Conservation (phyloP, 2,329 filamentous ascomycete genomes). For the Cytospora paraplurivora region DNA sequence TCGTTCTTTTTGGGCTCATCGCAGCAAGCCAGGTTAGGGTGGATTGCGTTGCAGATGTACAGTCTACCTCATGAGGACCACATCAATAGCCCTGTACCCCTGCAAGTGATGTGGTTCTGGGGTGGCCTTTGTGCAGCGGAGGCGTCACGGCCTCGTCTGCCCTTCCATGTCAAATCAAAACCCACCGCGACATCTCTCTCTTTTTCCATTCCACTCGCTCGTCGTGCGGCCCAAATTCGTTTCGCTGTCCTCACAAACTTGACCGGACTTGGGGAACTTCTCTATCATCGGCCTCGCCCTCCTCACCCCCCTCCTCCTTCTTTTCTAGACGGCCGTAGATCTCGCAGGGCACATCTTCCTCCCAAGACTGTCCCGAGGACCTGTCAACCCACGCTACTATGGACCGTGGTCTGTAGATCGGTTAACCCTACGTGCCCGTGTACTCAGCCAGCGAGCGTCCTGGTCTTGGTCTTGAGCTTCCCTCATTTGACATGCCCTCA, state of each 20-base stretch:
- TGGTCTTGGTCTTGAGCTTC: conserved; percentile 13
- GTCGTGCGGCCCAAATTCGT: conserved; percentile 2
- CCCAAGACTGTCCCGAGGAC: conserved; percentile 2
- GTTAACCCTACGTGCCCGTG: conserved; percentile 1
- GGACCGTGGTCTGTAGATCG: conserved; percentile 9
- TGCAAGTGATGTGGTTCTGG: conserved; percentile 15
- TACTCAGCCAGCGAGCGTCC: background rate
- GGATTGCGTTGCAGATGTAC: conserved; percentile 10
- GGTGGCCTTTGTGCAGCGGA: conserved; percentile 29
- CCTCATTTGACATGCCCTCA: conserved; percentile 20
- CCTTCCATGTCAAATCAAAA: conserved; percentile 23
- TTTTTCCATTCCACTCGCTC: conserved; percentile 8
- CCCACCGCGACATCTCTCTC: conserved; percentile 27
- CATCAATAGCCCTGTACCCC: conserved; percentile 7
- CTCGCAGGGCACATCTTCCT: background rate
- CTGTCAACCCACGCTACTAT: conserved; percentile 21
- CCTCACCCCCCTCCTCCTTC: too few relatives aligned
- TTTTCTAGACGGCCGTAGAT: background rate
- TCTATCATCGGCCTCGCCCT: background rate
- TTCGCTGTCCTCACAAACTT: conserved; percentile 11
- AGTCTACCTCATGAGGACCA: conserved; percentile 6
- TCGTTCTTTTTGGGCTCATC: conserved; percentile 18
- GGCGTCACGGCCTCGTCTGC: conserved; percentile 24
- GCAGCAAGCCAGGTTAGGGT: conserved; percentile 19
- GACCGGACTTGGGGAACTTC: conserved; percentile 7